Conservation (phyloP, 768 basidiomycete genomes). For the Pleurotus cornucopiae region DNA sequence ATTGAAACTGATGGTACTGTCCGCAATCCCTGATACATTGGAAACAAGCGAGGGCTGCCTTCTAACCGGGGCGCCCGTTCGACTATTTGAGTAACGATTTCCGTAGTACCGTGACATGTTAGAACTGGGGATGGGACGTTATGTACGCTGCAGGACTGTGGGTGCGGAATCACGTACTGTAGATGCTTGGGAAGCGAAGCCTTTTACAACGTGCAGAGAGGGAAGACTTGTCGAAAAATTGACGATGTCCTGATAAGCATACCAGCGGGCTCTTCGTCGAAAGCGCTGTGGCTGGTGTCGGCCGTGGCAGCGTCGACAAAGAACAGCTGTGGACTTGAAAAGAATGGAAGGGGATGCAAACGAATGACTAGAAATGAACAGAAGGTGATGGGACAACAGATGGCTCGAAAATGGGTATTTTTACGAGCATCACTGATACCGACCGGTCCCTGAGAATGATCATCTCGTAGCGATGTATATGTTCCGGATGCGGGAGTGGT, state of each 20-base stretch:
- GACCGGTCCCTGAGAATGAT: neutral
- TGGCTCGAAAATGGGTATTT: neutral
- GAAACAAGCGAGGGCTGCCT: slow-evolving; percentile 39
- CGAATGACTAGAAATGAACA: slow-evolving; percentile 7
- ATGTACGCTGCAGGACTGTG: neutral
- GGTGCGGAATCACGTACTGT: neutral
- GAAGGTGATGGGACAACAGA: slow-evolving; percentile 4
- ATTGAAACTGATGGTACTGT: slow-evolving; percentile 48
- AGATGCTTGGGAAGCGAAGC: neutral
- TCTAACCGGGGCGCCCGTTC: neutral
- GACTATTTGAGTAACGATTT: slow-evolving; percentile 1
- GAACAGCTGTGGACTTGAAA: neutral
- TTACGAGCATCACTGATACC: neutral
- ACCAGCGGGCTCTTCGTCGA: neutral
- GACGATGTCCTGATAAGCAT: slow-evolving; percentile 1
- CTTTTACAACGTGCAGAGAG: neutral
- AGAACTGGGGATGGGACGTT: neutral
- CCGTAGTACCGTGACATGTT: slow-evolving; percentile 7
- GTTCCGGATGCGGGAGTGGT: neutral
- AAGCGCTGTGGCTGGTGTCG: neutral
- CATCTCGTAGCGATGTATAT: neutral
- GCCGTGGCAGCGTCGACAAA: slow-evolving; percentile 1
- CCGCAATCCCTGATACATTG: slow-evolving; percentile 52
- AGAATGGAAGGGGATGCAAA: slow-evolving; percentile 6
- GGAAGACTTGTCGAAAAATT: neutral